These are phyloP conservation scores for Lipomyces yamadae DNA, from an alignment of 805 yeast genomes.

Conservation along the genomic window DNA sequence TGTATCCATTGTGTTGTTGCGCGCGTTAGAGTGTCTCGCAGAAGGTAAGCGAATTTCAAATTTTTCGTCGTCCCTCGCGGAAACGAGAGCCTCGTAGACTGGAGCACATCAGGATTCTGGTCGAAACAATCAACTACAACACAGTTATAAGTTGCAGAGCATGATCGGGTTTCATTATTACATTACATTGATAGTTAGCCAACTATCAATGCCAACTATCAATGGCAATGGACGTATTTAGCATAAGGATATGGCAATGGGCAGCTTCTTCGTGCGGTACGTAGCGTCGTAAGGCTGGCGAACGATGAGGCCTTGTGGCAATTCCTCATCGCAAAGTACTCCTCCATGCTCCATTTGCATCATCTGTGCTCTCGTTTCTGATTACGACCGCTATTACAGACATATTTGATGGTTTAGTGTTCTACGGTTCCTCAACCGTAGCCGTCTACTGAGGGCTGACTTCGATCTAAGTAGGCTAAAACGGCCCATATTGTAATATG, in stretches of 20 bases:
- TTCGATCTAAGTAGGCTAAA: not conserved
- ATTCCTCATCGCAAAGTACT: not conserved
- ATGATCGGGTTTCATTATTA: too few species aligned
- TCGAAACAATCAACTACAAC: too few species aligned
- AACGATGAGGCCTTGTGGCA: not conserved
- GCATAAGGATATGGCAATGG: not conserved
- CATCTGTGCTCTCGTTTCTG: not conserved
- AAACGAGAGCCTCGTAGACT: too few species aligned
- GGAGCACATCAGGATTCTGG: too few species aligned
- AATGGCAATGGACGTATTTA: too few species aligned
- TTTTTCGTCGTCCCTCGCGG: not conserved
- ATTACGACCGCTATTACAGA: not conserved
- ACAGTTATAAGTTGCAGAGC: too few species aligned
- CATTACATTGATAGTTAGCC: too few species aligned
- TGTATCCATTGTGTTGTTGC: not conserved
- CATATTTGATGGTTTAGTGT: not conserved
- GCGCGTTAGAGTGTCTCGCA: not conserved
- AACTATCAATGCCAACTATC: too few species aligned
- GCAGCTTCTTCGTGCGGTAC: not conserved
- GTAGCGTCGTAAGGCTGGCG: not conserved
- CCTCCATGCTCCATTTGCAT: not conserved
- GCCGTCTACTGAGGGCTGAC: not conserved
- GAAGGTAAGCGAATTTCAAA: not conserved
- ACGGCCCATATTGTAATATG: slow-evolving; percentile 3
- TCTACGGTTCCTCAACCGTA: not conserved